These are phyloP conservation scores for Zelopaecilomyces penicillatus DNA, from an alignment of 2,329 filamentous ascomycete species.

Conservation along the genomic window DNA sequence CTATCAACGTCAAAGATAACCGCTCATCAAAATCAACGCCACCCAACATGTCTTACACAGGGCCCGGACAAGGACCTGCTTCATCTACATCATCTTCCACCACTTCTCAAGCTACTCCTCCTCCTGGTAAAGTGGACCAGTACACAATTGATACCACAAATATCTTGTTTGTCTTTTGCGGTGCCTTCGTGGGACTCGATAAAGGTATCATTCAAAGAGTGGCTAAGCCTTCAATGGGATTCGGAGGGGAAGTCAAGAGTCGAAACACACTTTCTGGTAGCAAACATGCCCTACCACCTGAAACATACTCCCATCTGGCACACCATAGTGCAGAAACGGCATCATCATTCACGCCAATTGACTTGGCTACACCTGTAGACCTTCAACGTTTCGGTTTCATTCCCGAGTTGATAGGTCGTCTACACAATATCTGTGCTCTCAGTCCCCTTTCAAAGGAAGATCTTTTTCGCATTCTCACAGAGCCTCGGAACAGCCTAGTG, in stretches of 20 bases:
- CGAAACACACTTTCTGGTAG: constrained; percentile 38
- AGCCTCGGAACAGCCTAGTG: constrained; percentile 81
- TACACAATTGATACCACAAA: constrained; percentile 85
- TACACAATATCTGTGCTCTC: constrained; percentile 83
- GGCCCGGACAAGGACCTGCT: constrained; percentile 20
- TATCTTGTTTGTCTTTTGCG: constrained; percentile 94
- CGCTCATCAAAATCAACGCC: constrained; percentile 46
- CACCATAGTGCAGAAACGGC: constrained; percentile 36
- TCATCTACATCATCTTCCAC: constrained; percentile 26
- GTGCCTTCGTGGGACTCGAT: constrained; percentile 87
- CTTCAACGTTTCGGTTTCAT: constrained; percentile 85
- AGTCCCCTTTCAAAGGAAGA: constrained; percentile 60
- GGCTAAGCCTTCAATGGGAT: constrained; percentile 77
- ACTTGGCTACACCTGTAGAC: constrained; percentile 66
- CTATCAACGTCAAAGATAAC: constrained; percentile 79
- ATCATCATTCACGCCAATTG: constrained; percentile 48
- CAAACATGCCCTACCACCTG: constrained; percentile 56
- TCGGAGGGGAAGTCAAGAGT: constrained; percentile 73
- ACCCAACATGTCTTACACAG: constrained; percentile 44
- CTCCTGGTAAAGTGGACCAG: constrained; percentile 48
- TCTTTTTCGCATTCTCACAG: constrained; percentile 81
- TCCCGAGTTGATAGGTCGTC: constrained; percentile 88
- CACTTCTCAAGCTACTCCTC: constrained; percentile 37
- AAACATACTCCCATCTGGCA: constrained; percentile 48
- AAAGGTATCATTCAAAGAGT: constrained; percentile 83